phyloP scores from a whole-genome alignment of 768 basidiomycete species.

The Boletus pseudo-olivaceus region DNA sequence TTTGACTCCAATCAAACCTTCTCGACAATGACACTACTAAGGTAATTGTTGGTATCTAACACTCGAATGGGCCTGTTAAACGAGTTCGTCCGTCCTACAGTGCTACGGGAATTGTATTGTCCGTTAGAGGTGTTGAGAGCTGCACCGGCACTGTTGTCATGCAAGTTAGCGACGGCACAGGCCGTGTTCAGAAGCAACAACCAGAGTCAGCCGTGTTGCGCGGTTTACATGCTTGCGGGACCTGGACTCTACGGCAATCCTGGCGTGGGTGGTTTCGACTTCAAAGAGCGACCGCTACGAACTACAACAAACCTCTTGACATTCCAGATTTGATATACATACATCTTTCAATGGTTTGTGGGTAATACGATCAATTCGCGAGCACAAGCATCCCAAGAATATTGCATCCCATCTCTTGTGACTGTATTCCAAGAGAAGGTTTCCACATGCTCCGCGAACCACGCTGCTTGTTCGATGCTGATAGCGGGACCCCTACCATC shows the following conservation, averaged over 20 bases:
- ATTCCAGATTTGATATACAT: neutral
- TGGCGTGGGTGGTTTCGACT: neutral
- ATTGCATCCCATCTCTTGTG: neutral
- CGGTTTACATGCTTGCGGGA: neutral
- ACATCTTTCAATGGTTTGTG: neutral
- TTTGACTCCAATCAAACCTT: too few species aligned
- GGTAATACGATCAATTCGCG: neutral
- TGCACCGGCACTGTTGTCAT: neutral
- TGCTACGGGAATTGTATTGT: too few species aligned
- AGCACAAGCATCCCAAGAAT: neutral
- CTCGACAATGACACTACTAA: too few species aligned
- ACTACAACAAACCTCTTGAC: neutral
- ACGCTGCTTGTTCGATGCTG: neutral
- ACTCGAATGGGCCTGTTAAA: too few species aligned
- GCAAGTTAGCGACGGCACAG: too few species aligned
- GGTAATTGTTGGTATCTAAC: too few species aligned
- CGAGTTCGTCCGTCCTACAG: too few species aligned
- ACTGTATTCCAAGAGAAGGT: constrained; percentile 7
- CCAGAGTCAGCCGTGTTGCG: neutral
- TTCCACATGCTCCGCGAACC: constrained; percentile 3
- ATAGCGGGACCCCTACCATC: constrained; percentile 3
- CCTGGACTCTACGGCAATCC: neutral
- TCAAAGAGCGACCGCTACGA: neutral
- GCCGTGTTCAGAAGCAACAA: neutral
- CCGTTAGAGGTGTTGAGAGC: too few species aligned